These are phyloP conservation scores for Xylaria flabelliformis DNA, from an alignment of 495 filamentous ascomycete species.

Conservation along the genomic window DNA sequence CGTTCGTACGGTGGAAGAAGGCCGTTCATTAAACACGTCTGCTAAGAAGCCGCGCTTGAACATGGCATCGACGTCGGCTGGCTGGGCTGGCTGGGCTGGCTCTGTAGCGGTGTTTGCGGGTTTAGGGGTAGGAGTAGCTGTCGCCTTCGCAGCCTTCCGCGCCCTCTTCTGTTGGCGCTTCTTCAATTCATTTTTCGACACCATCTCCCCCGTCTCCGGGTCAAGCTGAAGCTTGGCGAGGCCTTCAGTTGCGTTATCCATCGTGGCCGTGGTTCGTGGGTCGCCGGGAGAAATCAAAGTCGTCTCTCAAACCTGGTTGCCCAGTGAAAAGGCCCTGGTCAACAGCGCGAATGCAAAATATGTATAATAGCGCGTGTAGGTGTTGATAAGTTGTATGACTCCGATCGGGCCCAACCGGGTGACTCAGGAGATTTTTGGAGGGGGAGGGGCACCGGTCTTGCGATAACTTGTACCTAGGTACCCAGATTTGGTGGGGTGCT, in stretches of 20 bases:
- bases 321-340: background rate
- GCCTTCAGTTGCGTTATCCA: background rate
- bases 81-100: background rate
- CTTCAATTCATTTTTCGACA: background rate
- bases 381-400: background rate
- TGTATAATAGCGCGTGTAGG: too few species aligned
- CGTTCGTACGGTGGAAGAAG: background rate
- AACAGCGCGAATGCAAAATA: background rate
- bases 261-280: background rate
- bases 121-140: background rate
- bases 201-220: background rate
- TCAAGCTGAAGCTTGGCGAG: background rate
- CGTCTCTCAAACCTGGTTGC: background rate
- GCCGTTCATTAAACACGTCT: background rate
- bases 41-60: conserved; percentile 5
- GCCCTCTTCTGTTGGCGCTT: background rate
- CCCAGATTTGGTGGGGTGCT: too few species aligned
- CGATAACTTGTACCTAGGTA: too few species aligned
- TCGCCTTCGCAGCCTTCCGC: background rate
- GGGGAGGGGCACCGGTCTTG: too few species aligned
- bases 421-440: too few species aligned
- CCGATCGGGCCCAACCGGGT: too few species aligned
- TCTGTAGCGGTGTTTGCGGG: background rate
- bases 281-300: background rate
- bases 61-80: background rate